phyloP scores from a whole-genome alignment of 495 filamentous ascomycete genomes.

The Echria macrotheca region DNA sequence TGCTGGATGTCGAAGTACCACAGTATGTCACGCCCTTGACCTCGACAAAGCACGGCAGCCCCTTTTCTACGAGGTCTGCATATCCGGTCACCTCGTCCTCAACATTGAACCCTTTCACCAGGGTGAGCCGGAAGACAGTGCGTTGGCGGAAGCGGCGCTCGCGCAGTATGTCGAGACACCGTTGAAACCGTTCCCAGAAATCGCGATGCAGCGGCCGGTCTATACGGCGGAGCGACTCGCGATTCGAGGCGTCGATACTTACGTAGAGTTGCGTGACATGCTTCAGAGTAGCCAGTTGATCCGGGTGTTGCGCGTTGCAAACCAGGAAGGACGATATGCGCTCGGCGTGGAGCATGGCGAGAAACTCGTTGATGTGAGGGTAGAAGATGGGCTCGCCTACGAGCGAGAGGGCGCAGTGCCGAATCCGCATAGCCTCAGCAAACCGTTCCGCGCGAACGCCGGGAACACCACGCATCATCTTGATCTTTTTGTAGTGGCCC shows the following conservation, averaged over 20 bases:
- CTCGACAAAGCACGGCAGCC: slow-evolving; percentile 84
- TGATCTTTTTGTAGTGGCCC: slow-evolving; percentile 94
- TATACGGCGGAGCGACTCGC: slow-evolving; percentile 78
- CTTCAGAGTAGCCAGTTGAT: slow-evolving; percentile 72
- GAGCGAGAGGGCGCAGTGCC: slow-evolving; percentile 83
- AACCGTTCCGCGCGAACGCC: slow-evolving; percentile 89
- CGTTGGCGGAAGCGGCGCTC: slow-evolving; percentile 76
- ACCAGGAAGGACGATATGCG: slow-evolving; percentile 92
- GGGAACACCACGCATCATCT: slow-evolving; percentile 89
- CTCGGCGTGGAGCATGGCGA: slow-evolving; percentile 72
- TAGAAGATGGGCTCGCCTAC: slow-evolving; percentile 98
- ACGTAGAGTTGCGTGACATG: slow-evolving; percentile 94
- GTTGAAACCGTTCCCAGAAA: slow-evolving; percentile 92
- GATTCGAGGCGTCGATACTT: slow-evolving; percentile 87
- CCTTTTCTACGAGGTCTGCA: slow-evolving; percentile 78
- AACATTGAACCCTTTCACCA: slow-evolving; percentile 94
- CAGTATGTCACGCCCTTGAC: slow-evolving; percentile 97
- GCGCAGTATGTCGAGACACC: slow-evolving; percentile 83
- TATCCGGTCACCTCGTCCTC: slow-evolving; percentile 90
- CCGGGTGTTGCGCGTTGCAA: slow-evolving; percentile 97
- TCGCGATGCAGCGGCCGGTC: slow-evolving; percentile 90
- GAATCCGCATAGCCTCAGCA: slow-evolving; percentile 84
- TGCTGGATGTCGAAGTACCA: slow-evolving; percentile 73
- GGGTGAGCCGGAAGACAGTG: slow-evolving; percentile 90
- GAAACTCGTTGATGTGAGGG: slow-evolving; percentile 89